Evolutionary conservation across 225 moss, liverwort and hornwort genomes (phyloP).

Genomic region (Polytrichum commune): DNA sequence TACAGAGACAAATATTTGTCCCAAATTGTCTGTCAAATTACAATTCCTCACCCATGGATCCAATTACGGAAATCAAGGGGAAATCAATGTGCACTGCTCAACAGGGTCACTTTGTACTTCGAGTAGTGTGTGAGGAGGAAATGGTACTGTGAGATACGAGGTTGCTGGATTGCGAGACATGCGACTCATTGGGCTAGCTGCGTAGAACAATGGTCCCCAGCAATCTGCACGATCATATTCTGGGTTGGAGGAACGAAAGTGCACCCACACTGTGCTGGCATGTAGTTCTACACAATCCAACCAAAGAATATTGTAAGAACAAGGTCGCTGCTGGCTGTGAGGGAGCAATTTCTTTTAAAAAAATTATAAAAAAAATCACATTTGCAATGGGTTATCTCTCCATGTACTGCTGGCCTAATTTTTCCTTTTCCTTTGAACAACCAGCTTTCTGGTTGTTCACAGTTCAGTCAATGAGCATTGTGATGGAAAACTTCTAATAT

Average conservation of each 20-base stretch:
- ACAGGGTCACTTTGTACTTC: constrained; percentile 42
- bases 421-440: too few relatives aligned
- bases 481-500: too few relatives aligned
- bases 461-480: too few relatives aligned
- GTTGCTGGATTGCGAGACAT: constrained; percentile 39
- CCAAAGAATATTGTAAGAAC: constrained; percentile 15
- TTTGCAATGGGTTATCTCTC: too few relatives aligned
- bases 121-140: constrained; percentile 38
- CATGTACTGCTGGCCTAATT: too few relatives aligned
- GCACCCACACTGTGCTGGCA: constrained; percentile 69
- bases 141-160: constrained; percentile 42
- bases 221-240: constrained; percentile 66
- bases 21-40: not conserved
- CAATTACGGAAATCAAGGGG: constrained; percentile 20
- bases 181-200: constrained; percentile 46
- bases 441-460: too few relatives aligned
- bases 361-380: too few relatives aligned
- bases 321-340: too few relatives aligned
- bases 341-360: too few relatives aligned
- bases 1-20: not conserved
- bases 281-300: constrained; percentile 44
- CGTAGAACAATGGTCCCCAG: constrained; percentile 73
- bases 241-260: constrained; percentile 60
- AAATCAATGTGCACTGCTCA: constrained; percentile 43
- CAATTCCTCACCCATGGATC: not conserved